Evolutionary conservation across 2,329 filamentous ascomycete species (phyloP).

Genomic region (Stagonosporopsis tanaceti): DNA sequence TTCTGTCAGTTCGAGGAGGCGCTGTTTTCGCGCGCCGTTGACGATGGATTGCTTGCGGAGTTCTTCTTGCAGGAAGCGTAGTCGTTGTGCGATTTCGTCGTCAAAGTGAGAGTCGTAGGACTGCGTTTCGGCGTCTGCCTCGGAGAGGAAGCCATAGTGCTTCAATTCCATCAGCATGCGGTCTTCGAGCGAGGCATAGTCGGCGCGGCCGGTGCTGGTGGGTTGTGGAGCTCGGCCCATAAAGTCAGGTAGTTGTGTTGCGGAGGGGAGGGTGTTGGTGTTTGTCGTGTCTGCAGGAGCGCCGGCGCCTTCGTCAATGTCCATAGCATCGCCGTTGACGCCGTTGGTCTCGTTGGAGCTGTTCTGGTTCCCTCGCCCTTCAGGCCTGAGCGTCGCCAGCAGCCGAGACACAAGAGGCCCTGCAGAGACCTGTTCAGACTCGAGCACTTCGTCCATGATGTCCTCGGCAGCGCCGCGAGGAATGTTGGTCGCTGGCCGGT

Average conservation of each 20-base stretch:
- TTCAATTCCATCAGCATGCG: conserved; percentile 89
- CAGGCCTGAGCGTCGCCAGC: conserved; percentile 80
- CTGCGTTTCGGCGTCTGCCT: conserved; percentile 69
- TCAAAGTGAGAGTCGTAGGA: conserved; percentile 92
- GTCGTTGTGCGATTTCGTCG: conserved; percentile 89
- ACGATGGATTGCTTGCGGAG: conserved; percentile 83
- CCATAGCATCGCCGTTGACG: conserved; percentile 57
- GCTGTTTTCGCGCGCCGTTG: conserved; percentile 89
- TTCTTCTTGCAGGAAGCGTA: conserved; percentile 83
- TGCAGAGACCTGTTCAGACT: conserved; percentile 87
- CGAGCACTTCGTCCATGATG: conserved; percentile 84
- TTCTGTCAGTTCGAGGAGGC: conserved; percentile 84
- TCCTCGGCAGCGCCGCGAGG: conserved; percentile 85
- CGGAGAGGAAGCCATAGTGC: conserved; percentile 86
- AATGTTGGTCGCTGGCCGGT: conserved; percentile 79
- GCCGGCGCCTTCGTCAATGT: conserved; percentile 56
- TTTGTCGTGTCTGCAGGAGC: conserved; percentile 47
- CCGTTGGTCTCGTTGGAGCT: conserved; percentile 64
- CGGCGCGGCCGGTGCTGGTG: conserved; percentile 68
- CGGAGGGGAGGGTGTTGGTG: conserved; percentile 63
- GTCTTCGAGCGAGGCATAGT: conserved; percentile 87
- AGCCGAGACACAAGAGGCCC: conserved; percentile 86
- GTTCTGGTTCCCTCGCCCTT: conserved; percentile 67
- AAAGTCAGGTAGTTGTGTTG: conserved; percentile 81
- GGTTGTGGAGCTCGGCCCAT: conserved; percentile 81